phyloP scores from a whole-genome alignment of 2,329 filamentous ascomycete genomes.

The Aureobasidium sp. region DNA sequence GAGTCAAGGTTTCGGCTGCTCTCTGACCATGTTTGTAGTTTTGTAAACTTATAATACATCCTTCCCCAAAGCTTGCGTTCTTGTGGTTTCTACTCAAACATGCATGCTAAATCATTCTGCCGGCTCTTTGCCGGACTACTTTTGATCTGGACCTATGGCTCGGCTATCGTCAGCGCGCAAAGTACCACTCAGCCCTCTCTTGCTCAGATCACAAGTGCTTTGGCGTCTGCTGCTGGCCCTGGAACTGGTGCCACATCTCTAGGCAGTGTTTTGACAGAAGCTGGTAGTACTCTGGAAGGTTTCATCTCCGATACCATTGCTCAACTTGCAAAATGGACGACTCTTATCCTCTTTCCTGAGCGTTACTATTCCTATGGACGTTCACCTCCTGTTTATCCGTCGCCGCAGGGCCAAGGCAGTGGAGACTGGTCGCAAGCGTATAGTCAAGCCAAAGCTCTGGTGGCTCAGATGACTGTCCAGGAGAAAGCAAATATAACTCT shows the following conservation, averaged over 20 bases:
- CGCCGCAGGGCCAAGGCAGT: too few relatives aligned
- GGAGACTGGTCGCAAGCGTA: too few relatives aligned
- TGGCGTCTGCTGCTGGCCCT: background rate
- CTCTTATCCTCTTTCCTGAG: slow-evolving; percentile 15
- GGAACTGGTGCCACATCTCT: background rate
- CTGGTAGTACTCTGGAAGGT: background rate
- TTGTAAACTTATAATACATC: too few relatives aligned
- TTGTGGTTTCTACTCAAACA: background rate
- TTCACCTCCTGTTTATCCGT: too few relatives aligned
- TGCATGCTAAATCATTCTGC: background rate
- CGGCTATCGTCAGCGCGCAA: background rate
- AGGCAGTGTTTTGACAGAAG: background rate
- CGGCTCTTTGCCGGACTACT: background rate
- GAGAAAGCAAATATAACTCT: too few relatives aligned
- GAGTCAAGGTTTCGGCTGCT: too few relatives aligned
- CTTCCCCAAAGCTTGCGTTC: too few relatives aligned
- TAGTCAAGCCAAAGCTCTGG: too few relatives aligned
- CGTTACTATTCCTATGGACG: background rate
- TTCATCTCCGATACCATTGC: background rate
- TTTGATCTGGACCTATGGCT: background rate
- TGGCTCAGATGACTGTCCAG: too few relatives aligned
- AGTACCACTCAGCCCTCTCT: background rate
- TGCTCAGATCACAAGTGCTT: background rate
- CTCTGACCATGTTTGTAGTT: too few relatives aligned
- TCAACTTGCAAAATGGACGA: background rate